Evolutionary conservation across 306 rosid species (phyloP), one percentile per base, ranked within the genome.

Genomic region (Dalbergia cultrata): DNA sequence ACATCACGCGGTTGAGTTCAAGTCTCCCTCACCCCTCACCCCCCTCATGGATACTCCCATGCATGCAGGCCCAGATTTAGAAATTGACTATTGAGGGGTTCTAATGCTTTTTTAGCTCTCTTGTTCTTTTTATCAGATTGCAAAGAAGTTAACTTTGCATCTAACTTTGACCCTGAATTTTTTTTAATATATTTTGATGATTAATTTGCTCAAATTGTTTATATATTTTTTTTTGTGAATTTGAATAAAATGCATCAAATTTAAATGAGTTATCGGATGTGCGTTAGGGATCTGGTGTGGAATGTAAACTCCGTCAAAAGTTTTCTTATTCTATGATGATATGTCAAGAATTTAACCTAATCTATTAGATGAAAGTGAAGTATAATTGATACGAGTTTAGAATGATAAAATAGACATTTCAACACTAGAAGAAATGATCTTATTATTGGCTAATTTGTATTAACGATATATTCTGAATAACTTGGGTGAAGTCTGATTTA

Each of bases 1-100:
- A 82, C 83, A 80, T 90, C 93, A 91, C 86, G 83, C 85, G 81
- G 84, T 78, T 77, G 58, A 64, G 70, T 70, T 80, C 7, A 65
- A 59, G 45, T 56, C 79, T 41, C 33, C 37, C 47, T 69, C 59
- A 7, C 60, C 44, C 18, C 58, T 21, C 22, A 21, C 64, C 53
- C 74, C 83, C 45, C 81, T 83, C 66, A 71, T 72, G 86, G 77
- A 82, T 84, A 80, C 80, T 63, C 78, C 75, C 75, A 74, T 82
- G 86, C 86, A 83, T 83, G 86, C 86, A 56, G 63, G 43, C 76
- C 83, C 83, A 56, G 76, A 78, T 83, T 77, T 83, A 77, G 82
- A 83, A 83, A 64, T 72, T 83, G 80, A 83, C 80, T 66, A 78
- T 78, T 83, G 80, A 78, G 71, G 56, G 66, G 52, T 72, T 66